A percentile compares a stretch with the other conserved stretches of the same genome.
phyloP scores from a whole-genome alignment of 2,329 filamentous ascomycete genomes.

The Albophoma yamanashiensis region DNA sequence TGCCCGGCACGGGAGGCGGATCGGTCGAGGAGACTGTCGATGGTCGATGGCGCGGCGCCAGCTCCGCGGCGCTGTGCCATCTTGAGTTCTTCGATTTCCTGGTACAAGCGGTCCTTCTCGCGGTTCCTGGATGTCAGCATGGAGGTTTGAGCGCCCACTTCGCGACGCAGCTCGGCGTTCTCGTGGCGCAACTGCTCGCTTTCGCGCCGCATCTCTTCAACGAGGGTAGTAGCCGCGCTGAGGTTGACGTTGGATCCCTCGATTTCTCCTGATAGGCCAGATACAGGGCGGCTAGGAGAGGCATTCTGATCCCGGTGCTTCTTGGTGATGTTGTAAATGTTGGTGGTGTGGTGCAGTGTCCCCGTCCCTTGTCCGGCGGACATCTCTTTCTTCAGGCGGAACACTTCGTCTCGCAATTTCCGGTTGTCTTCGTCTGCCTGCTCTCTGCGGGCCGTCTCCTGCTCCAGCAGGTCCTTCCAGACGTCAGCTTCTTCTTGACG shows the following conservation, averaged over 20 bases:
- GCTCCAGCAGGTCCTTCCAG: slow-evolving; percentile 89
- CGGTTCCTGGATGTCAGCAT: slow-evolving; percentile 95
- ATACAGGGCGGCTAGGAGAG: slow-evolving; percentile 38
- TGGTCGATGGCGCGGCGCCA: slow-evolving; percentile 53
- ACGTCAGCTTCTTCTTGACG: slow-evolving; percentile 64
- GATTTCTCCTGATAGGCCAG: slow-evolving; percentile 36
- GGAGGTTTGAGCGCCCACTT: slow-evolving; percentile 90
- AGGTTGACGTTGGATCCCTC: slow-evolving; percentile 41
- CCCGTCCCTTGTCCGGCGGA: slow-evolving; percentile 19
- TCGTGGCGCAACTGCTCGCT: slow-evolving; percentile 76
- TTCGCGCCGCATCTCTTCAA: slow-evolving; percentile 63
- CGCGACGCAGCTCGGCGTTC: slow-evolving; percentile 82
- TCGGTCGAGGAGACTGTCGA: slow-evolving; percentile 89
- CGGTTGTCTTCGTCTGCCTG: slow-evolving; percentile 85
- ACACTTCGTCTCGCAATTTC: slow-evolving; percentile 72
- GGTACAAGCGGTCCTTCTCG: slow-evolving; percentile 88
- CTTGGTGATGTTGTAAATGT: slow-evolving; percentile 54
- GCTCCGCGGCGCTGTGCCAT: slow-evolving; percentile 68
- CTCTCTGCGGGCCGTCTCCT: slow-evolving; percentile 80
- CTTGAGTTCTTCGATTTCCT: slow-evolving; percentile 96
- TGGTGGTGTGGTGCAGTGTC: slow-evolving; percentile 46
- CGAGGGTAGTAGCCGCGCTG: slow-evolving; percentile 53
- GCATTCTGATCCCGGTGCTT: slow-evolving; percentile 35
- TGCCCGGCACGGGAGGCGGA: slow-evolving; percentile 73
- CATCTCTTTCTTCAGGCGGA: slow-evolving; percentile 55